These are phyloP conservation scores for Primulina tabacum DNA, from an alignment of 257 asterid species.

Conservation along the genomic window DNA sequence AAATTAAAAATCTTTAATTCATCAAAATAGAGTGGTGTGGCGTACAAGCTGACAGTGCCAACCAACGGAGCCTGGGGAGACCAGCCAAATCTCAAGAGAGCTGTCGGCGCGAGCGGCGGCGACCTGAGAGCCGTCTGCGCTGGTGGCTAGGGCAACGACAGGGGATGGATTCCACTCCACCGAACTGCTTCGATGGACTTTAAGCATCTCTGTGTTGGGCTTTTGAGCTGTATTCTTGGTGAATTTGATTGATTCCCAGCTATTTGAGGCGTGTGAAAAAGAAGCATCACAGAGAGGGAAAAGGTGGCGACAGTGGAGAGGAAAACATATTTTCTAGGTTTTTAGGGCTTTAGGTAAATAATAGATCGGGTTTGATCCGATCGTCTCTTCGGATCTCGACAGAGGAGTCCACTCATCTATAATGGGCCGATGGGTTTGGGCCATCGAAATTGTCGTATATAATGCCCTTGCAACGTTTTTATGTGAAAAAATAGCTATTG, in stretches of 20 bases:
- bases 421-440: no score
- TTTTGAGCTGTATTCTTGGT: neutral
- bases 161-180: constrained; percentile 88
- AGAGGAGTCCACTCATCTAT: no score
- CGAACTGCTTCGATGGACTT: constrained; percentile 54
- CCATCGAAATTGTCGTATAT: no score
- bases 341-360: constrained; percentile 27
- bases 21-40: constrained; percentile 4
- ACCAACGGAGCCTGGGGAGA: constrained; percentile 96
- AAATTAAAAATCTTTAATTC: constrained; percentile 9
- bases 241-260: constrained; percentile 15
- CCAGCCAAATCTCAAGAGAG: constrained; percentile 95
- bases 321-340: constrained; percentile 20
- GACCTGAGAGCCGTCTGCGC: constrained; percentile 83
- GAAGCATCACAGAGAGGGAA: constrained; percentile 23
- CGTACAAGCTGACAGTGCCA: constrained; percentile 98
- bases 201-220: constrained; percentile 36
- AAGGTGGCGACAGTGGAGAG: constrained; percentile 22
- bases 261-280: neutral
- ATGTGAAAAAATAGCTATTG: no score
- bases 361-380: neutral
- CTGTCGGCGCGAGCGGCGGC: constrained; percentile 96
- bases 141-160: constrained; percentile 87
- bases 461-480: no score
- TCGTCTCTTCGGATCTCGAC: neutral